Conservation (phyloP, 2,329 filamentous ascomycete species). For the Dactylellina sp. region DNA sequence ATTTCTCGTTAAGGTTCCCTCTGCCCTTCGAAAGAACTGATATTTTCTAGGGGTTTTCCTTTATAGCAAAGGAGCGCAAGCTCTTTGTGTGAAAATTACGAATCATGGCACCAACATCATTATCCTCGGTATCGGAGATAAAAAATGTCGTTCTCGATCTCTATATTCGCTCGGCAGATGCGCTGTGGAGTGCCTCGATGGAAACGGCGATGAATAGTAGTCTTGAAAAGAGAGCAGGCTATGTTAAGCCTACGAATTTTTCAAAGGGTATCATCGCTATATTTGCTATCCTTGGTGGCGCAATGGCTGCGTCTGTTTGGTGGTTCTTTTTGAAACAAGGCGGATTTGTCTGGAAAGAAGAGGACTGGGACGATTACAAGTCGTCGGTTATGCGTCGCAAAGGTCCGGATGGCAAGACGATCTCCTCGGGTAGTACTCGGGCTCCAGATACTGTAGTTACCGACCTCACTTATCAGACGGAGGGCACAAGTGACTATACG, state of each 20-base stretch:
- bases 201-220: slow-evolving; percentile 33
- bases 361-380: slow-evolving; percentile 99
- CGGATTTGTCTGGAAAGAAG: slow-evolving; percentile 84
- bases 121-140: slow-evolving; percentile 32
- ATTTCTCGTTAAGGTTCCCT: slow-evolving; percentile 17
- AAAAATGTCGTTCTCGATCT: slow-evolving; percentile 34
- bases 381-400: slow-evolving; percentile 84
- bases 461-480: slow-evolving; percentile 52
- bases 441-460: slow-evolving; percentile 54
- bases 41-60: slow-evolving; percentile 27
- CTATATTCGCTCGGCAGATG: slow-evolving; percentile 40
- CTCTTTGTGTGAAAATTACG: slow-evolving; percentile 29
- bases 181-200: slow-evolving; percentile 13
- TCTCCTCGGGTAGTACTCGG: slow-evolving; percentile 54
- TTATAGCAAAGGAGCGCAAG: slow-evolving; percentile 24
- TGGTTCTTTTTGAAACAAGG: slow-evolving; percentile 99
- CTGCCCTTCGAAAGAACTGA: slow-evolving; percentile 28
- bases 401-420: slow-evolving; percentile 69
- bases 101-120: slow-evolving; percentile 40
- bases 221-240: slow-evolving; percentile 45
- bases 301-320: slow-evolving; percentile 78
- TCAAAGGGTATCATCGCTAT: slow-evolving; percentile 78
- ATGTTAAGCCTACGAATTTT: slow-evolving; percentile 58
- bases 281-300: slow-evolving; percentile 84
- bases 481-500: slow-evolving; percentile 26